Conservation (phyloP, 257 asterid genomes). For the Solanum chilense region DNA sequence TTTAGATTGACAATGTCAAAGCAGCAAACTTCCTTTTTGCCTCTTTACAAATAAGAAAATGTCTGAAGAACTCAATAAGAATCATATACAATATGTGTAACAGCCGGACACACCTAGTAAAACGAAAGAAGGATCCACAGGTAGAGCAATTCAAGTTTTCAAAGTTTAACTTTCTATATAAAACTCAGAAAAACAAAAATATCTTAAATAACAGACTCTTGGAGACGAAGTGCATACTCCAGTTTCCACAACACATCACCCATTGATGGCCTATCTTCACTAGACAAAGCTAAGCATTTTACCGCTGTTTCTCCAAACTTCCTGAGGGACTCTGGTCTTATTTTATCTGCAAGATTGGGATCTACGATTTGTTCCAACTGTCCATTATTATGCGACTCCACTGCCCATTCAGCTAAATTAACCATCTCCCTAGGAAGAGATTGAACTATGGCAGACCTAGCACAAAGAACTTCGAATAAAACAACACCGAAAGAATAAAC, state of each 20-base stretch:
- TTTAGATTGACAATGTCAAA: no score
- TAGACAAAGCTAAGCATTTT: not conserved
- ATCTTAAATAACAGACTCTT: not conserved
- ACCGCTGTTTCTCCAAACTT: not conserved
- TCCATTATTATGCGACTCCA: not conserved
- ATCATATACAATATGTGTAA: not conserved
- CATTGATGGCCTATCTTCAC: not conserved
- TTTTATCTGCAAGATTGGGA: not conserved
- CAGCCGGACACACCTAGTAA: not conserved
- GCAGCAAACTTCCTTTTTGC: no score
- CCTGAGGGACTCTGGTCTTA: not conserved
- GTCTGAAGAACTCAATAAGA: not conserved
- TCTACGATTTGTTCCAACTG: not conserved
- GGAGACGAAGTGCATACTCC: not conserved
- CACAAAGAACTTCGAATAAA: not conserved
- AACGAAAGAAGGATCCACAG: not conserved
- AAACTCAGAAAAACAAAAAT: not conserved
- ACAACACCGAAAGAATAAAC: not conserved
- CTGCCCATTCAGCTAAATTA: not conserved
- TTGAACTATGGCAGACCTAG: not conserved
- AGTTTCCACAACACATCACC: not conserved
- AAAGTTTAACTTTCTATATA: not conserved
- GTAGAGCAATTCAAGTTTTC: not conserved
- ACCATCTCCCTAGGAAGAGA: not conserved
- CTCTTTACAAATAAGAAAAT: no score